A percentile compares a stretch with the other conserved stretches of the same genome.
Conservation (phyloP, 1,284 basidiomycete genomes). For the Ceratobasidium sp. region DNA sequence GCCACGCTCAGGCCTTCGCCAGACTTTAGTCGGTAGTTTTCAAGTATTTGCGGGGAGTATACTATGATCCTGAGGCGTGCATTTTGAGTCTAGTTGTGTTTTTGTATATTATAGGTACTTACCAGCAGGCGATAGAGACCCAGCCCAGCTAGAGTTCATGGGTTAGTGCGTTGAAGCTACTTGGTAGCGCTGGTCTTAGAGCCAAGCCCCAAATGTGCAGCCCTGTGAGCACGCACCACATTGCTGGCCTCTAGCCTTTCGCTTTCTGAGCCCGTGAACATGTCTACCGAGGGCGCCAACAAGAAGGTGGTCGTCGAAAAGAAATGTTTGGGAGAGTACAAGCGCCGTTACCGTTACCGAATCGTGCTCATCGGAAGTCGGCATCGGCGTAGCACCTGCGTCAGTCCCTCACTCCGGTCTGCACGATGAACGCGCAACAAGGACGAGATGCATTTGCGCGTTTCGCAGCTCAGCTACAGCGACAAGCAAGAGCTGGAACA, state of each 20-base stretch:
- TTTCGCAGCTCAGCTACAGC: constrained; percentile 68
- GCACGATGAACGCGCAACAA: constrained; percentile 31
- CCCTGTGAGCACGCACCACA: constrained; percentile 21
- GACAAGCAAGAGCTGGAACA: constrained; percentile 55
- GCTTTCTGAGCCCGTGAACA: constrained; percentile 21
- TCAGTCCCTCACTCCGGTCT: neutral
- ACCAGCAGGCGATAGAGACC: constrained; percentile 87
- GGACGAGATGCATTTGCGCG: constrained; percentile 72
- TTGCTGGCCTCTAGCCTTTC: constrained; percentile 37
- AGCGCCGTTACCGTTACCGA: constrained; percentile 24
- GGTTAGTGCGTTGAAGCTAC: constrained; percentile 11
- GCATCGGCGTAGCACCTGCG: neutral
- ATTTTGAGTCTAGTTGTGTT: constrained; percentile 6
- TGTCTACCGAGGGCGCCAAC: neutral
- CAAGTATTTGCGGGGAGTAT: constrained; percentile 83
- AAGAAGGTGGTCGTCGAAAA: neutral
- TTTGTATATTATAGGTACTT: constrained; percentile 45
- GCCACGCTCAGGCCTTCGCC: constrained; percentile 88
- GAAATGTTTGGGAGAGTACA: neutral
- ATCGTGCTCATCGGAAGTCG: neutral
- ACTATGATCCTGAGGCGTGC: constrained; percentile 70
- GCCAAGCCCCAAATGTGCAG: neutral
- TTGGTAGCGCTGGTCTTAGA: neutral
- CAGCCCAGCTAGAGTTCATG: constrained; percentile 70
- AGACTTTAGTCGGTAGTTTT: constrained; percentile 89